Evolutionary conservation across 208 protist genomes (phyloP).

Genomic region (Acanthamoeba sp.): DNA sequence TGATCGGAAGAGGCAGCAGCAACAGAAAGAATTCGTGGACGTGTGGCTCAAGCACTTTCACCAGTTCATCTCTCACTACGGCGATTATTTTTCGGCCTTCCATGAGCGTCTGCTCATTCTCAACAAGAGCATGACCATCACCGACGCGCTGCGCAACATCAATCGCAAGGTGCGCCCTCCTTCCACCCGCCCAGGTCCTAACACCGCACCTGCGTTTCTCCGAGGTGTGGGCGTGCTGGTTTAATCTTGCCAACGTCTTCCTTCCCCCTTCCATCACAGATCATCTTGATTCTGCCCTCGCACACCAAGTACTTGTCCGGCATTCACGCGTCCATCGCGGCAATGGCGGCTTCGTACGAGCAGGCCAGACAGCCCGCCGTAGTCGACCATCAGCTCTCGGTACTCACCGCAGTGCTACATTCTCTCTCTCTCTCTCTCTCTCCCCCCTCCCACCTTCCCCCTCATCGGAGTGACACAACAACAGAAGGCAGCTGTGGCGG

Average conservation of each 20-base stretch:
- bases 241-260: background rate
- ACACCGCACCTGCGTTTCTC: too few species aligned
- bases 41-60: constrained; percentile 40
- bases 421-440: too few species aligned
- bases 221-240: background rate
- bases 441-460: too few species aligned
- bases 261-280: background rate
- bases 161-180: constrained; percentile 67
- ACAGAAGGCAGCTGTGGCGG: background rate
- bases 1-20: background rate
- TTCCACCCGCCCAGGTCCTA: too few species aligned
- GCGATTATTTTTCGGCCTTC: constrained; percentile 56
- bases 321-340: background rate
- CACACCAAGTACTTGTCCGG: constrained; percentile 30
- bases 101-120: constrained; percentile 47
- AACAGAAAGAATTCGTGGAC: constrained; percentile 19
- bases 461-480: too few species aligned
- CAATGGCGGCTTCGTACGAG: constrained; percentile 31
- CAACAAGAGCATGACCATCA: constrained; percentile 64
- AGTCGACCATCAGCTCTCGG: background rate
- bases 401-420: too few species aligned
- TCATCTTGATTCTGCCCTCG: constrained; percentile 36
- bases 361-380: constrained; percentile 17
- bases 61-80: constrained; percentile 46
- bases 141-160: constrained; percentile 39